Evolutionary conservation across 768 basidiomycete species (phyloP).

Genomic region (Rossbeevera mucosa): DNA sequence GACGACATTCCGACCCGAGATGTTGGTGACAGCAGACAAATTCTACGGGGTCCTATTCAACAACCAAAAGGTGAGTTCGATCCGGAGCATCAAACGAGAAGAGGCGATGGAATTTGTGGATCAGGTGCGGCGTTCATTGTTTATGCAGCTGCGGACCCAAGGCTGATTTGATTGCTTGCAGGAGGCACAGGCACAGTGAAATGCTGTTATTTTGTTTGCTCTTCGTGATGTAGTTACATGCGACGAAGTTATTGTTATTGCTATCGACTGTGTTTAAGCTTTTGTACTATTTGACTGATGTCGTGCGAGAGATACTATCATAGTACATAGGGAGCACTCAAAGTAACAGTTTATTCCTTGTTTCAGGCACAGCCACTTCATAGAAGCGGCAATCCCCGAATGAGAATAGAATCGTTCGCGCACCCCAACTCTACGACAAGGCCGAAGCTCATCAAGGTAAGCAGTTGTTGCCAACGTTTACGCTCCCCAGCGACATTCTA

Average conservation of each 20-base stretch:
- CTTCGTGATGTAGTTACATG: neutral
- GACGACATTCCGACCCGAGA: slow-evolving; percentile 96
- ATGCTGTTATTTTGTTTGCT: neutral
- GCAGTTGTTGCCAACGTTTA: neutral
- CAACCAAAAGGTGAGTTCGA: slow-evolving; percentile 90
- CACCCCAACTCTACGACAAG: slow-evolving; percentile 22
- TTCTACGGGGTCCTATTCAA: slow-evolving; percentile 97
- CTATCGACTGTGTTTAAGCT: slow-evolving; percentile 2
- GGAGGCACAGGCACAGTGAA: slow-evolving; percentile 48
- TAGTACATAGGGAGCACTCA: too few relatives aligned
- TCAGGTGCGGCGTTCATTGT: slow-evolving; percentile 44
- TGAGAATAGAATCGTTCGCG: neutral
- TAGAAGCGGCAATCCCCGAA: slow-evolving; percentile 23
- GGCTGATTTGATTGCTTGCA: slow-evolving; percentile 13
- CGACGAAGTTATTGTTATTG: slow-evolving; percentile 12
- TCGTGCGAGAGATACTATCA: too few relatives aligned
- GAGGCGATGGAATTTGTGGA: slow-evolving; percentile 96
- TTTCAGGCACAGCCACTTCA: slow-evolving; percentile 24
- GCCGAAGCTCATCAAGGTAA: slow-evolving; percentile 29
- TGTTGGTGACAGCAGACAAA: slow-evolving; percentile 92
- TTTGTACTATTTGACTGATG: slow-evolving; percentile 1
- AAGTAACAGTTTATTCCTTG: too few relatives aligned
- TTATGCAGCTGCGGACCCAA: neutral
- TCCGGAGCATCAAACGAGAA: slow-evolving; percentile 80
- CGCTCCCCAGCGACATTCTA: neutral